A percentile compares a stretch with the other conserved stretches of the same genome.
Evolutionary conservation across 2,329 filamentous ascomycete genomes (phyloP).

Genomic region (Amphichorda felina): DNA sequence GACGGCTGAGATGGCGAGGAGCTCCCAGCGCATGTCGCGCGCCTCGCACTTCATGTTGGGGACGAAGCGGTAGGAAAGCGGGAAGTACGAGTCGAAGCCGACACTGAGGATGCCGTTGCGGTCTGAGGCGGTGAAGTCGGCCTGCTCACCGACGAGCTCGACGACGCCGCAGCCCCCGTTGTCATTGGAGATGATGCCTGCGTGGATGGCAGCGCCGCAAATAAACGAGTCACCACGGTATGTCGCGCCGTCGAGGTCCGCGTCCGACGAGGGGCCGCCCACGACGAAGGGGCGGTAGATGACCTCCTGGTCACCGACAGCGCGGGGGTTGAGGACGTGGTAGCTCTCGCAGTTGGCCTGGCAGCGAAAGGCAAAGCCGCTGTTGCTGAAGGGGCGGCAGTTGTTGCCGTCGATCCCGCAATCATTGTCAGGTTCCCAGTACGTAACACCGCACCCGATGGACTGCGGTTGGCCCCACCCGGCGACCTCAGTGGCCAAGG

Average conservation of each 20-base stretch:
- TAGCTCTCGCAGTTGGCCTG: conserved; percentile 58
- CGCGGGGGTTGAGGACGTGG: conserved; percentile 57
- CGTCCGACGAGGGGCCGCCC: conserved; percentile 44
- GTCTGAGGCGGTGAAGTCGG: conserved; percentile 49
- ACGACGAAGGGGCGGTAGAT: conserved; percentile 55
- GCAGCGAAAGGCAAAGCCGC: conserved; percentile 62
- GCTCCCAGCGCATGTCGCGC: conserved; percentile 70
- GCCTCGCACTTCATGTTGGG: conserved; percentile 53
- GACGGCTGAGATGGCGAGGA: conserved; percentile 69
- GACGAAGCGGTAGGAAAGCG: conserved; percentile 72
- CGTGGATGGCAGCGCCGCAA: conserved; percentile 74
- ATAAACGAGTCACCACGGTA: conserved; percentile 89
- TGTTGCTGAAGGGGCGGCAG: conserved; percentile 64
- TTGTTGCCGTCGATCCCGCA: conserved; percentile 65
- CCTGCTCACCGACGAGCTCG: conserved; percentile 55
- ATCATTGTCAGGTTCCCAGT: conserved; percentile 58
- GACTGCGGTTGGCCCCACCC: conserved; percentile 55
- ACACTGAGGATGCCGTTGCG: conserved; percentile 67
- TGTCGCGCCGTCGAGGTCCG: conserved; percentile 27
- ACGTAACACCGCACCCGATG: conserved; percentile 56
- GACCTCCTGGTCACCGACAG: conserved; percentile 59
- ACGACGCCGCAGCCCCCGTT: conserved; percentile 76
- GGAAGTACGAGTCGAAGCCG: conserved; percentile 79
- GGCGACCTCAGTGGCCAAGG: conserved; percentile 46
- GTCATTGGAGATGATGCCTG: conserved; percentile 60